Conservation (phyloP, 495 filamentous ascomycete genomes). For the Neurospora sp. region DNA sequence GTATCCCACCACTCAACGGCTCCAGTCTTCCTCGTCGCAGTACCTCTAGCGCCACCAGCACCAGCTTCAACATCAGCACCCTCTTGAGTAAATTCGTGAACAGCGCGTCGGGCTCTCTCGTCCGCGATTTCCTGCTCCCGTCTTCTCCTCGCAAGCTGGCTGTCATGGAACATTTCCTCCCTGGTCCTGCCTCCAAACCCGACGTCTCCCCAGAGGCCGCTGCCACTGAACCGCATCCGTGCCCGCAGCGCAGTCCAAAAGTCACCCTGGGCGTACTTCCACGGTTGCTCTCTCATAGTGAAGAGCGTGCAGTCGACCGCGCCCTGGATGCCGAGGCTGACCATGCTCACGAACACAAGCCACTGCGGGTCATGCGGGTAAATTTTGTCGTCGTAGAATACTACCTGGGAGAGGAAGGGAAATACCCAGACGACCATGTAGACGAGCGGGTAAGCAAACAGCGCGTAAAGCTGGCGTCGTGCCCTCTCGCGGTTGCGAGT, state of each 20-base stretch:
- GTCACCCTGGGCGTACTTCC: conserved; percentile 44
- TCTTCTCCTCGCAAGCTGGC: conserved; percentile 30
- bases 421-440: conserved; percentile 65
- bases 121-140: conserved; percentile 31
- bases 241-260: conserved; percentile 26
- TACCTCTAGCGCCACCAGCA: neutral
- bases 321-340: conserved; percentile 50
- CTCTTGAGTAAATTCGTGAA: neutral
- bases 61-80: neutral
- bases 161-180: conserved; percentile 39
- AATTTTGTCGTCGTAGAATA: conserved; percentile 41
- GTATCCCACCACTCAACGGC: conserved; percentile 17
- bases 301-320: conserved; percentile 60
- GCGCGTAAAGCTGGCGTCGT: conserved; percentile 52
- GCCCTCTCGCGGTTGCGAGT: conserved; percentile 42
- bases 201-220: conserved; percentile 2
- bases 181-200: conserved; percentile 24
- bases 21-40: neutral
- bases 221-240: conserved; percentile 6
- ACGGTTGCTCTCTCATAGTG: conserved; percentile 54
- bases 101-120: conserved; percentile 3
- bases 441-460: conserved; percentile 62
- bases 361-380: conserved; percentile 37
- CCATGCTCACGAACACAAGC: conserved; percentile 43
- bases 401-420: conserved; percentile 55